Evolutionary conservation across 192 early-diverging fungal species (phyloP).

Genomic region (Rhizoclosmatium globosum): DNA sequence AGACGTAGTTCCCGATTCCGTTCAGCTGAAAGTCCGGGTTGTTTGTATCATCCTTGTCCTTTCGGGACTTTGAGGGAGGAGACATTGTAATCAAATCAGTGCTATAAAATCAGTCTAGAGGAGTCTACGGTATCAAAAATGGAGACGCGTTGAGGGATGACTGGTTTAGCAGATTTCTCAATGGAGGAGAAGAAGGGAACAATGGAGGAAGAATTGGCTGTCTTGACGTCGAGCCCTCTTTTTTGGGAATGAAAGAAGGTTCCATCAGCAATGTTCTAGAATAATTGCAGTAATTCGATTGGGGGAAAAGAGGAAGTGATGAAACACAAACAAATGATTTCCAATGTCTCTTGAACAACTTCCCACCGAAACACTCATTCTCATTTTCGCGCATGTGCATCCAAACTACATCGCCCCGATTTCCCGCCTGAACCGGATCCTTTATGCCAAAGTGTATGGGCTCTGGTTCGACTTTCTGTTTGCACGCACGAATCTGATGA

Average conservation of each 20-base stretch:
- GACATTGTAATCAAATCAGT: conserved; percentile 20
- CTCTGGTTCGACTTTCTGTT: conserved; percentile 24
- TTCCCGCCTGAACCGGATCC: background rate
- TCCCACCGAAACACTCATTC: conserved; percentile 3
- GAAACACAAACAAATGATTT: too few relatives aligned
- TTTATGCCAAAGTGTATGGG: background rate
- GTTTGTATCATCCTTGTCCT: conserved; percentile 65
- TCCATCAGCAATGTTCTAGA: too few relatives aligned
- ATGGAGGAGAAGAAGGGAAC: too few relatives aligned
- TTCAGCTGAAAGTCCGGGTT: conserved; percentile 59
- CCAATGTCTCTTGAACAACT: background rate
- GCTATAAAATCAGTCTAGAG: background rate
- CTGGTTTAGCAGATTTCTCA: too few relatives aligned
- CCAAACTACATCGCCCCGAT: background rate
- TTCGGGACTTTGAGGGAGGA: conserved; percentile 41
- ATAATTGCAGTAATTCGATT: too few relatives aligned
- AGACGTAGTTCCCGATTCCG: conserved; percentile 81
- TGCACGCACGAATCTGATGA: conserved; percentile 2
- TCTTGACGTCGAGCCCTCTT: too few relatives aligned
- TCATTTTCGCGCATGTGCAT: conserved; percentile 17
- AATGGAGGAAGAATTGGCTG: too few relatives aligned
- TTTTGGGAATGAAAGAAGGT: too few relatives aligned
- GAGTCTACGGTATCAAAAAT: background rate
- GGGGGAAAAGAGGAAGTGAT: too few relatives aligned
- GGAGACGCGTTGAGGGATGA: background rate